Evolutionary conservation across 2,329 filamentous ascomycete species (phyloP).

Genomic region (Xylaria hypoxylon): DNA sequence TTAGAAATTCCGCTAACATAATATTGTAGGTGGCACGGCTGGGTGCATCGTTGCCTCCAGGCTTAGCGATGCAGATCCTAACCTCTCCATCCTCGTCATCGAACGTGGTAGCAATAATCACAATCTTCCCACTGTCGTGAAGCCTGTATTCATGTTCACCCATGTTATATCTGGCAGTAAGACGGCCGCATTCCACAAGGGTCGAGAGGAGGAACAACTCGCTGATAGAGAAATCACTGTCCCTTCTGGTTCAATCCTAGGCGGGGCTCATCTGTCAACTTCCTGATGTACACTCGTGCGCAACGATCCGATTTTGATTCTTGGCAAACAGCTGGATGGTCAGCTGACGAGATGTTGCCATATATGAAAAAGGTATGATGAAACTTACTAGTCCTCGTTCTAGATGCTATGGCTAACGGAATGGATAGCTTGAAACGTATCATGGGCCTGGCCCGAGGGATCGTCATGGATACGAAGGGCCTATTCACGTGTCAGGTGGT

Average conservation of each 20-base stretch:
- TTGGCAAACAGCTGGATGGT: constrained; percentile 48
- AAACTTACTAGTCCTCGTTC: neutral
- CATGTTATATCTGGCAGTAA: constrained; percentile 61
- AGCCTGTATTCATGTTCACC: constrained; percentile 62
- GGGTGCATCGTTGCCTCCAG: constrained; percentile 38
- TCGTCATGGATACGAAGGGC: constrained; percentile 60
- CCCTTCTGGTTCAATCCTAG: constrained; percentile 59
- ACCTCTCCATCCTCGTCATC: constrained; percentile 38
- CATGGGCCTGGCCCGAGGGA: constrained; percentile 53
- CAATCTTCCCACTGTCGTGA: constrained; percentile 35
- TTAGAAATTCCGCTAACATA: neutral
- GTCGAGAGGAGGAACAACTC: constrained; percentile 49
- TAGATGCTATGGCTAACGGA: neutral
- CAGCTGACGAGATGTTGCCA: constrained; percentile 56
- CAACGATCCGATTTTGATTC: constrained; percentile 51
- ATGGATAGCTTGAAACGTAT: constrained; percentile 47
- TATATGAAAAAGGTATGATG: constrained; percentile 61
- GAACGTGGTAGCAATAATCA: constrained; percentile 36
- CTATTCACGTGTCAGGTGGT: constrained; percentile 62
- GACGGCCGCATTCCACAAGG: constrained; percentile 57
- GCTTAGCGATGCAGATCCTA: constrained; percentile 34
- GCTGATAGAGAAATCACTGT: constrained; percentile 57
- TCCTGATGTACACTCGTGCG: constrained; percentile 55
- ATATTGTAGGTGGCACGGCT: constrained; percentile 35
- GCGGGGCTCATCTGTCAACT: constrained; percentile 65